Base-by-base conservation (phyloP, 2,329 filamentous ascomycete species). In the Stagonosporopsis cucurbitacearum region DNA sequence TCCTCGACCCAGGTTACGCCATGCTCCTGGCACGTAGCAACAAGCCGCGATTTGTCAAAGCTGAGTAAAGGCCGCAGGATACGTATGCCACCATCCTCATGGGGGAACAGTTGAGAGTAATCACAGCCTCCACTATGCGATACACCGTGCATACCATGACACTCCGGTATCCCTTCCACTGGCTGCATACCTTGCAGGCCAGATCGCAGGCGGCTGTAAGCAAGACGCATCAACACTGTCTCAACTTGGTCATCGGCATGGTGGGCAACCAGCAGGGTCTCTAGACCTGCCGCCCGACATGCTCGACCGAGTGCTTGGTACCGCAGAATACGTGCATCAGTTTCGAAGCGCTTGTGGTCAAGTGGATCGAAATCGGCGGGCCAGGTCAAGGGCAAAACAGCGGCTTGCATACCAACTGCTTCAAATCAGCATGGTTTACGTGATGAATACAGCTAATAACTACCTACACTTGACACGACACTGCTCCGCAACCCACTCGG, bases 181-280 rank as follows among this genome's bases (percentile, higher is more conserved):
- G 79, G 66, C 9, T 81, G 82, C 66, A 96, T 95, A 3, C 90
- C 92, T 15, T 82, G 79, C 26, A 96, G 78, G 0, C 91, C 92
- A n/a, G 83, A 79, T n/a, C 85, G 84, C 2, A 84, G 79, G 66
- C 91, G 89, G 0, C 88, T 87, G 3, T 81, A 80, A 8, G 88
- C 75, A 32, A 98, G 75, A 37, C 95, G 85, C 87, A 92, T 90
- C 44, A 98, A 77, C 4, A 96, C 82, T 0, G 93, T 97, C 77
- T 99, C 95, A 52, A 92, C 89, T 69, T 95, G 91, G 68, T 99
- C 95, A 68, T 97, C 93, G 59, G 84, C 81, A 72, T 99, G 95
- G 71, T 99, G 95, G 4, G 88, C 95, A 25, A 96, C 79, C 35
- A 97, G 82, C 1, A 98, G 73, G 19, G 85, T 84, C 4, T 75